Base-by-base conservation (phyloP, 2,329 filamentous ascomycete species). In the Cucurbitaria berberidis region DNA sequence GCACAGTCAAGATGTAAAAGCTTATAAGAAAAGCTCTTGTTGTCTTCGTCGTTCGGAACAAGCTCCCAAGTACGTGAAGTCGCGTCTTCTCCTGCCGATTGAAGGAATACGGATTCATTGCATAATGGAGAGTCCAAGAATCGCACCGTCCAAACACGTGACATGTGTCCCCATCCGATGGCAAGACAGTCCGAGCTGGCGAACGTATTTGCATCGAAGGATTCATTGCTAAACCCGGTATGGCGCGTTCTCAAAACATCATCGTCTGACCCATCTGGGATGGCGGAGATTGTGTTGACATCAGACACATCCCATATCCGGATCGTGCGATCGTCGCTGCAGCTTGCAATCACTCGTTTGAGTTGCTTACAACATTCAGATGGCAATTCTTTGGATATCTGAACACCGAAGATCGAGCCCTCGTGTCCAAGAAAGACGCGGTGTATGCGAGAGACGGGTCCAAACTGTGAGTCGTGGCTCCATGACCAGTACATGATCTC, bases 291-390 rank as follows among this genome's bases (percentile, higher is more conserved):
- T 6, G 52, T 41, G 16, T 53, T 30, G 0, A 58, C 53, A 50
- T 86, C 81, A 0, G 87, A 86, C 7, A 97, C 85, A 68, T 96
- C 86, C 93, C 95, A 98, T 1, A 98, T 77, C 13, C 90, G 83
- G 19, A 99, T 86, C 0, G 92, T 96, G 45, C 95, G 84, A 74
- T 99, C 95, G 69, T 99, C 95, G 68, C 93, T 98, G 72, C 95
- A 99, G 66, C 90, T 97, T 13, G 89, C 90, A 29, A 99, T 80
- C n/a, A 96, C 74, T 45, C 89, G 81, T 22, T 79, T 77, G 73
- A 60, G 77, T 69, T 1, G 82, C 77, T 62, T 53, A 21, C 51
- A 54, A 36, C 55, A 48, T 13, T 43, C 53, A 0, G 50, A 45
- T 5, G 51, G 45, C 3, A 75, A 53, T 36, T 63, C 51, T 29